phyloP scores from a whole-genome alignment of 2,329 filamentous ascomycete genomes.

The Knufia petricola region DNA sequence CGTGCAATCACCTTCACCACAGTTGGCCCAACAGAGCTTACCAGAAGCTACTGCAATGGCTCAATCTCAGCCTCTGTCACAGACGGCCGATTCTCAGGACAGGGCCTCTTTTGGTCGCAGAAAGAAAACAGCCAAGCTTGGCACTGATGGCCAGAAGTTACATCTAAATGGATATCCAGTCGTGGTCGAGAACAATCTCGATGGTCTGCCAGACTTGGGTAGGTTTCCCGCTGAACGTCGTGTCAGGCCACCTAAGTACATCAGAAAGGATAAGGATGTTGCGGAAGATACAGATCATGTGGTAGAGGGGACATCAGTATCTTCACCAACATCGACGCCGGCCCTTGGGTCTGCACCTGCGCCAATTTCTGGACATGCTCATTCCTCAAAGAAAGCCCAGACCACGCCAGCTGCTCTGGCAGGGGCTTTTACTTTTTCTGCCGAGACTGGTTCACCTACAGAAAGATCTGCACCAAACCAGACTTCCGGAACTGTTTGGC shows the following conservation, averaged over 20 bases:
- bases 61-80: neutral
- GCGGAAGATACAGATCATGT: neutral
- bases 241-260: slow-evolving; percentile 12
- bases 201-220: slow-evolving; percentile 22
- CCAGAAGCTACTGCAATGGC: neutral
- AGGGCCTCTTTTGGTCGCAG: neutral
- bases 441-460: neutral
- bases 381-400: neutral
- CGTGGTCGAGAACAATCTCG: slow-evolving; percentile 18
- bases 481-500: slow-evolving; percentile 39
- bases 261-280: neutral
- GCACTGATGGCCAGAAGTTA: neutral
- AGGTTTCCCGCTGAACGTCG: slow-evolving; percentile 24
- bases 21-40: slow-evolving; percentile 12
- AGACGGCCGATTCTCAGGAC: neutral
- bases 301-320: neutral
- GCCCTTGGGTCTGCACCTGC: neutral
- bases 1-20: slow-evolving; percentile 13
- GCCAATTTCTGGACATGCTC: neutral
- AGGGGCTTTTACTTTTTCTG: neutral
- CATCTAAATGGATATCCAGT: slow-evolving; percentile 17
- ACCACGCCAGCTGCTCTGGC: neutral
- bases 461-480: neutral
- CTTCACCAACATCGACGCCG: neutral
- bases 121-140: neutral